These are phyloP conservation scores for Coniochaeta prunicola DNA, from an alignment of 2,329 filamentous ascomycete genomes.

Conservation along the genomic window DNA sequence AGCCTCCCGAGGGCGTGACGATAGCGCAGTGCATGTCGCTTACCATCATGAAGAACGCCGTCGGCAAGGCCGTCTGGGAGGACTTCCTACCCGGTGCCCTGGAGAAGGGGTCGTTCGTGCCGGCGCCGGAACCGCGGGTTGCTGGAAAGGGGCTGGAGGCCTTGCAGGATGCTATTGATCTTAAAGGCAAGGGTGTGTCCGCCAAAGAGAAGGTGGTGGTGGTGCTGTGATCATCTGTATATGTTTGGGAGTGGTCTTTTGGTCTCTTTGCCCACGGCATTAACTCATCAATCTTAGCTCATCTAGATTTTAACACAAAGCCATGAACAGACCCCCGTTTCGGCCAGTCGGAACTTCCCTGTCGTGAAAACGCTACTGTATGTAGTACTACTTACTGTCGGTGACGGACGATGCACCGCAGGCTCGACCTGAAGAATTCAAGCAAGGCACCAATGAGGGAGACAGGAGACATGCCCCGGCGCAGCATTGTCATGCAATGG, in stretches of 20 bases:
- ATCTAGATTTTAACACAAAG: too few relatives aligned
- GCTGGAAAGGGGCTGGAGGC: conserved; percentile 20
- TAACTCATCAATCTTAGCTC: too few relatives aligned
- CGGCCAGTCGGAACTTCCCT: not conserved
- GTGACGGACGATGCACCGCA: not conserved
- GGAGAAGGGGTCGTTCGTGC: conserved; percentile 13
- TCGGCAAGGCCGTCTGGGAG: conserved; percentile 14
- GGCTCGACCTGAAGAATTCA: not conserved
- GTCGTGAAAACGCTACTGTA: too few relatives aligned
- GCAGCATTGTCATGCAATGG: not conserved
- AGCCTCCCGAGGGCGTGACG: not conserved
- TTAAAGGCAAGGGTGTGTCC: conserved; percentile 24
- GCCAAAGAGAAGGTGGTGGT: conserved; percentile 28
- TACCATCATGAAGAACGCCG: conserved; percentile 9
- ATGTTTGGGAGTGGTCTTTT: too few relatives aligned
- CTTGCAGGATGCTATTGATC: conserved; percentile 21
- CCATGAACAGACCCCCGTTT: not conserved
- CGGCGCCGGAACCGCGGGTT: conserved; percentile 18
- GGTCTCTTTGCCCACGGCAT: too few relatives aligned
- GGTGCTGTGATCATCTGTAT: not conserved
- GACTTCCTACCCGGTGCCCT: conserved; percentile 20
- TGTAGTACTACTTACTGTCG: not conserved
- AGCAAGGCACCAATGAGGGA: not conserved
- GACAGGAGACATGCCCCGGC: not conserved
- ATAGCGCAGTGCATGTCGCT: conserved; percentile 14